Evolutionary conservation across 2,329 filamentous ascomycete species (phyloP).

Genomic region (Aspergillus sp.): DNA sequence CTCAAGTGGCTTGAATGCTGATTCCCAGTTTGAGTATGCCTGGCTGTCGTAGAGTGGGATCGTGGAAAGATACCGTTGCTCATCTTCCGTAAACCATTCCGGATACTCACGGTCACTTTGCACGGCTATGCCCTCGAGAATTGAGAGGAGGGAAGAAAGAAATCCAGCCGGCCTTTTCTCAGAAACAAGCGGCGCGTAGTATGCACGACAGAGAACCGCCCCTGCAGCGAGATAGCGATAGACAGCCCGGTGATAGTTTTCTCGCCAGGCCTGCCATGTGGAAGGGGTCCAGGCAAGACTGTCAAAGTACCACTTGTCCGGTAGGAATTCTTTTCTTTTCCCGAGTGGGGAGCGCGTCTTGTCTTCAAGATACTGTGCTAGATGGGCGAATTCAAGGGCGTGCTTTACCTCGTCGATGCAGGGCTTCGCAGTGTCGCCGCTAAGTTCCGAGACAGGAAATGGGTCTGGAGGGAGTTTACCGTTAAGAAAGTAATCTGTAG

Average conservation of each 20-base stretch:
- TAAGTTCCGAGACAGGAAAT: neutral
- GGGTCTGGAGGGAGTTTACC: constrained; percentile 7
- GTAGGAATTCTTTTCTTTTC: neutral
- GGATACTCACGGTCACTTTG: neutral
- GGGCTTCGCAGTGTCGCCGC: neutral
- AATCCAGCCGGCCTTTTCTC: neutral
- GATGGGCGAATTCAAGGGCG: neutral
- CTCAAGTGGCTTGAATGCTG: neutral
- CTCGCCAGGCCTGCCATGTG: constrained; percentile 1
- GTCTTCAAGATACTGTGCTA: neutral
- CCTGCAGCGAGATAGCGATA: constrained; percentile 9
- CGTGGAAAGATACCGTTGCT: neutral
- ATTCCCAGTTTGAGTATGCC: neutral
- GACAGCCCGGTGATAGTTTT: neutral
- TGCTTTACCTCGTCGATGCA: neutral
- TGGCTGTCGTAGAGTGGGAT: neutral
- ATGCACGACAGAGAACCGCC: neutral
- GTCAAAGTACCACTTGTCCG: neutral
- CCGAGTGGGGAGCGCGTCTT: neutral
- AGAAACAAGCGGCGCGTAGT: neutral
- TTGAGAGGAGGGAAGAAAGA: neutral
- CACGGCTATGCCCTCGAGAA: neutral
- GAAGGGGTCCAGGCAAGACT: neutral
- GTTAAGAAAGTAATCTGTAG: neutral
- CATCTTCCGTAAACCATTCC: neutral